Evolutionary conservation across 75 land plant species (phyloP).

Genomic region (Ceratopteris richardii): DNA sequence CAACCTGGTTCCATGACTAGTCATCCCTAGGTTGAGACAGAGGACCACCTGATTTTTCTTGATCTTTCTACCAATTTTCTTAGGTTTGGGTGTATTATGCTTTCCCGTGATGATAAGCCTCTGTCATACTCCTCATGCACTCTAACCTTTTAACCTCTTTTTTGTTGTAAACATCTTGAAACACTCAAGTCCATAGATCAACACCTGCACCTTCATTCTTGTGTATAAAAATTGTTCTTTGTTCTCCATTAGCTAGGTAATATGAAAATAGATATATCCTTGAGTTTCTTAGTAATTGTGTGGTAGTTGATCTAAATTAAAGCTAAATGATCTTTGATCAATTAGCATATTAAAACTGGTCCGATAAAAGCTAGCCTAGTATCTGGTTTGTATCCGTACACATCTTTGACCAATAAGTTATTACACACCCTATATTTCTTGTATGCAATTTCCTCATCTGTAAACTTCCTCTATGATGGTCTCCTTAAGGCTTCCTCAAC

Average conservation of each 20-base stretch:
- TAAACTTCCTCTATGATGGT: no score
- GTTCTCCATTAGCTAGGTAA: neutral
- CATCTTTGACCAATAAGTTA: no score
- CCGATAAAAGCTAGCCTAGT: no score
- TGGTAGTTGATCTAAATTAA: no score
- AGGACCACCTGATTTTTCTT: neutral
- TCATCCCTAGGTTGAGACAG: neutral
- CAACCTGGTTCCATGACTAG: neutral
- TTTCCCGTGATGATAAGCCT: neutral
- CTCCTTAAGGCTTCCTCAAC: constrained; percentile 94
- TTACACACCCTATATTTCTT: no score
- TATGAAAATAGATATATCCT: neutral
- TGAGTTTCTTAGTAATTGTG: no score
- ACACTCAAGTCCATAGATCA: neutral
- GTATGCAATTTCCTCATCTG: no score
- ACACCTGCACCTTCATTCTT: neutral
- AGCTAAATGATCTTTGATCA: no score
- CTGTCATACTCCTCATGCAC: neutral
- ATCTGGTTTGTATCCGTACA: no score
- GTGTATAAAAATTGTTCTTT: neutral
- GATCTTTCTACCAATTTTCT: neutral
- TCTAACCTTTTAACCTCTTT: neutral
- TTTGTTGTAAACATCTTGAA: neutral
- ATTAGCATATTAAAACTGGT: no score
- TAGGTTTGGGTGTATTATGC: neutral